Evolutionary conservation across 805 yeast species (phyloP), one percentile per base, ranked within the genome.

Genomic region (Priceomyces haplophilus): DNA sequence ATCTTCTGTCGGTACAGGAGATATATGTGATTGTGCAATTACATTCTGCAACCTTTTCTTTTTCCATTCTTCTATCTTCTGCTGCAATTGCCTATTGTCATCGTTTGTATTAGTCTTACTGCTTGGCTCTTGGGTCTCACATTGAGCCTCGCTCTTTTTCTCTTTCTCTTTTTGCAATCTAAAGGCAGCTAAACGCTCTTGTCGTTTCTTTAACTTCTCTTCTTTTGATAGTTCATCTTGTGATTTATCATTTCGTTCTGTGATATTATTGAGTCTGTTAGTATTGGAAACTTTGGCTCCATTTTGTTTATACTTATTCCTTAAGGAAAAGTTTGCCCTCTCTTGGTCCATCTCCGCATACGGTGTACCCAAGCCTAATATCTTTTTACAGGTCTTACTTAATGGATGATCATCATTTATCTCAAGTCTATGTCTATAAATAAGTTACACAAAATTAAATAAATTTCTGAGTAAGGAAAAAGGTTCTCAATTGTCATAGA

Each of bases 101-200:
- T 46, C 55, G 3, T 20, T 32, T 11, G 34, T 42, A 3, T 20
- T 19, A 3, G 37, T 29, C 11, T 21, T 39, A 32, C 10, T 31
- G 38, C 10, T 44, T 29, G 19, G 25, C 34, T 20, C 25, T 15
- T 7, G 40, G 6, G 31, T n/a, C 25, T 20, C n/a, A 25, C 10
- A 4, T 7, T 43, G 38, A 24, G 37, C 46, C 33, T 51, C 43
- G 24, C 50, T 50, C 35, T 53, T 53, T 23, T 45, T 27, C 30
- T 56, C 56, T 40, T 65, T 64, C 31, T 69, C 69, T 54, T 78
- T 79, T 59, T 78, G 78, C 50, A 64, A 67, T 52, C 78, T 80
- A 88, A 88, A 83, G 35, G 73, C 74, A 4, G 78, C 78, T 38
- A 82, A 54, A 50, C 73, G 75, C 46, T 77, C 80, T 46, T 75